These are phyloP conservation scores for Volutella citrinella DNA, from an alignment of 2,329 filamentous ascomycete species.

Conservation along the genomic window DNA sequence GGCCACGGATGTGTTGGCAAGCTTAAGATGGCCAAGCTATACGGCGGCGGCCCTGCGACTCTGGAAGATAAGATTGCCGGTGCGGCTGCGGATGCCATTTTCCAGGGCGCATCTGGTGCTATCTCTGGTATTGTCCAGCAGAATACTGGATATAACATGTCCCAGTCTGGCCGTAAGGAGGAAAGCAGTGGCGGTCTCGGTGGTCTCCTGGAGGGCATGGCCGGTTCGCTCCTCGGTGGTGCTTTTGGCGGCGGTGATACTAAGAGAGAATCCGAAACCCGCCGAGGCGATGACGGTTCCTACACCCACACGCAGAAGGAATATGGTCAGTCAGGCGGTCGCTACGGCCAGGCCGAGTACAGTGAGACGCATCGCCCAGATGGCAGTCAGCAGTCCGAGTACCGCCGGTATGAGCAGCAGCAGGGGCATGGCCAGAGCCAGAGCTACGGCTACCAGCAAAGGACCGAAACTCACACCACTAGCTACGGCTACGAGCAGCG, in stretches of 20 bases:
- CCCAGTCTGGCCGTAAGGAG: slow-evolving; percentile 33
- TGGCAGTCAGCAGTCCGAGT: slow-evolving; percentile 58
- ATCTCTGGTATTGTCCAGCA: slow-evolving; percentile 45
- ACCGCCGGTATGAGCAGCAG: slow-evolving; percentile 60
- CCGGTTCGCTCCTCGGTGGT: slow-evolving; percentile 63
- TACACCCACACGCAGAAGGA: slow-evolving; percentile 60
- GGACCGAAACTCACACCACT: slow-evolving; percentile 49
- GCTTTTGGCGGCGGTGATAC: slow-evolving; percentile 55
- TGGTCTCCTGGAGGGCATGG: slow-evolving; percentile 64
- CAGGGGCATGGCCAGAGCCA: slow-evolving; percentile 37
- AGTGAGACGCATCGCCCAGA: slow-evolving; percentile 55
- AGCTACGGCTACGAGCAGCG: slow-evolving; percentile 57
- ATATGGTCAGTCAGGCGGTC: slow-evolving; percentile 54
- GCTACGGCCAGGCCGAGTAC: slow-evolving; percentile 60
- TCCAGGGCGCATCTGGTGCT: slow-evolving; percentile 55
- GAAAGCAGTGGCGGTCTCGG: slow-evolving; percentile 64
- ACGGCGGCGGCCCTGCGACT: slow-evolving; percentile 42
- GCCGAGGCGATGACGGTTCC: slow-evolving; percentile 57
- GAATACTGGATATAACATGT: slow-evolving; percentile 43
- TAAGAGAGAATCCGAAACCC: slow-evolving; percentile 50
- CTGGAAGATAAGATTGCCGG: slow-evolving; percentile 56
- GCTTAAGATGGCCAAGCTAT: slow-evolving; percentile 72
- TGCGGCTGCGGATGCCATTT: slow-evolving; percentile 54
- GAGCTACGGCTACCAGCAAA: slow-evolving; percentile 58
- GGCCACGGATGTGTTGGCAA: slow-evolving; percentile 80